Percentiles rank a stretch among this genome's conserved stretches.
phyloP scores from a whole-genome alignment of 2,329 filamentous ascomycete genomes.

The Cladosporium sp. region DNA sequence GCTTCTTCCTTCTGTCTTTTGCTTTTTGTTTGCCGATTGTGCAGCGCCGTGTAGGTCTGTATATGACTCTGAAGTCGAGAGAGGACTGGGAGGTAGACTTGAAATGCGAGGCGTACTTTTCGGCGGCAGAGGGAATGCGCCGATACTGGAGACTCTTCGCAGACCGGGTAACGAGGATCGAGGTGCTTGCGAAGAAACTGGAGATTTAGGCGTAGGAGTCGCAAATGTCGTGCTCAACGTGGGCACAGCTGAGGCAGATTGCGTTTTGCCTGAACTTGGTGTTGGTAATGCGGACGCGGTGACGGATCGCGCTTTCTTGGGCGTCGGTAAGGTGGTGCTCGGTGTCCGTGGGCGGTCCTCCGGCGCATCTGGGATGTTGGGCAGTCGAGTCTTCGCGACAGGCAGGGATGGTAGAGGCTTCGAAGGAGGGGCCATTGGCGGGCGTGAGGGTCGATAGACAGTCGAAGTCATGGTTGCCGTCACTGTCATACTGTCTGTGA shows the following conservation, averaged over 20 bases:
- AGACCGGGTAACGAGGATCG: conserved; percentile 43
- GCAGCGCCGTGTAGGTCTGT: conserved; percentile 38
- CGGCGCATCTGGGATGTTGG: conserved; percentile 47
- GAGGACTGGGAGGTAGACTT: conserved; percentile 62
- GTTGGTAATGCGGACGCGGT: conserved; percentile 59
- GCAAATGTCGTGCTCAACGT: conserved; percentile 49
- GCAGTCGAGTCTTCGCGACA: conserved; percentile 66
- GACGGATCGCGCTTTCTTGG: conserved; percentile 42
- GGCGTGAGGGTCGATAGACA: conserved; percentile 51
- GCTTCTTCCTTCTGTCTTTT: conserved; percentile 36
- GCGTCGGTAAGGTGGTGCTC: conserved; percentile 37
- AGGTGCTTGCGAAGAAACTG: conserved; percentile 17
- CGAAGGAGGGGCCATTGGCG: conserved; percentile 66
- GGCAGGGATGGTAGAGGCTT: conserved; percentile 74
- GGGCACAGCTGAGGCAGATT: conserved; percentile 58
- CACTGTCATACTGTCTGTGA: conserved; percentile 21
- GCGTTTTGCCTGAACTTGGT: conserved; percentile 41
- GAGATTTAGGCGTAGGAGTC: conserved; percentile 5
- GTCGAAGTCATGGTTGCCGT: conserved; percentile 31
- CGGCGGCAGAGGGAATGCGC: conserved; percentile 88
- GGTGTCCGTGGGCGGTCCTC: conserved; percentile 29
- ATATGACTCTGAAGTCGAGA: conserved; percentile 51
- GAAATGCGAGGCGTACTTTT: conserved; percentile 61
- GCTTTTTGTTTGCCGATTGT: conserved; percentile 37
- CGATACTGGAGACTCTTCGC: conserved; percentile 89